Conservation (phyloP, 352 stramenopile species). For the Thraustochytrium aureum region DNA sequence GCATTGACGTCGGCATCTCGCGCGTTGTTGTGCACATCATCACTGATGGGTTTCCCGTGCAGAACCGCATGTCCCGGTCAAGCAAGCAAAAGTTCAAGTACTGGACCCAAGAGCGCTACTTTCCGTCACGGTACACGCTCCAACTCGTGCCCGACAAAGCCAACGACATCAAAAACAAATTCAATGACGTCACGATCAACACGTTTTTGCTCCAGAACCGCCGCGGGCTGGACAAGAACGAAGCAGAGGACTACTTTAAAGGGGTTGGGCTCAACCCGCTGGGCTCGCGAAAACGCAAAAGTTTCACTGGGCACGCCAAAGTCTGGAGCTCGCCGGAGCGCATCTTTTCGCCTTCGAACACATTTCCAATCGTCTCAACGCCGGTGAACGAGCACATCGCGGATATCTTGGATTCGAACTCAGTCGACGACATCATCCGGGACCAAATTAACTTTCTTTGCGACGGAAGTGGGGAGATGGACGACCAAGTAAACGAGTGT, state of each 20-base stretch:
- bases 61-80: neutral
- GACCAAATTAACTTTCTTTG: neutral
- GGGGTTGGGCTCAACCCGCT: neutral
- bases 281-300: neutral
- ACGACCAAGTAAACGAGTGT: neutral
- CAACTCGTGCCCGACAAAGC: neutral
- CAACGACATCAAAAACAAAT: neutral
- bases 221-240: neutral
- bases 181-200: neutral
- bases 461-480: neutral
- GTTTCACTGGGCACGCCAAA: neutral
- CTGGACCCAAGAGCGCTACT: neutral
- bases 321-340: neutral
- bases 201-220: conserved; percentile 3
- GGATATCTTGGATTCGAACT: neutral
- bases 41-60: conserved; percentile 21
- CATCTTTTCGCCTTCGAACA: neutral
- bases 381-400: neutral
- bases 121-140: neutral
- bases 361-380: neutral
- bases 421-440: neutral
- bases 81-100: neutral
- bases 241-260: conserved; percentile 2
- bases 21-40: neutral
- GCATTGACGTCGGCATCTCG: neutral